phyloP scores from a whole-genome alignment of 192 early-diverging fungal species.

The Coemansia sp. region DNA sequence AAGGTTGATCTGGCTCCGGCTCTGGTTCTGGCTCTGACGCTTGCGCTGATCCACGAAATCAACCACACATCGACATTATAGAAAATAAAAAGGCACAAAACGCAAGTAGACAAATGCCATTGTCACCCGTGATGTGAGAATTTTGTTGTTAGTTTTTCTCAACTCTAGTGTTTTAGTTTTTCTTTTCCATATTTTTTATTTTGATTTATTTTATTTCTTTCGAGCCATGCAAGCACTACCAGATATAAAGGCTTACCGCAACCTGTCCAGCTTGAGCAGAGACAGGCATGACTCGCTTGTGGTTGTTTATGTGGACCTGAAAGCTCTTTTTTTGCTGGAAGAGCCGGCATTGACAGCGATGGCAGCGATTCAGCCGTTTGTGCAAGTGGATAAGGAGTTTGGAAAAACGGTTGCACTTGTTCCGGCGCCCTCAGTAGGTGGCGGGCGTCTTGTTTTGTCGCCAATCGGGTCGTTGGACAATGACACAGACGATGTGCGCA shows the following conservation, averaged over 20 bases:
- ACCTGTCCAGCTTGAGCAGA: slow-evolving; percentile 13
- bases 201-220: background rate
- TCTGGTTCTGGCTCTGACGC: no score
- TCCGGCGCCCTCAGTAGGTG: slow-evolving; percentile 52
- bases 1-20: no score
- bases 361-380: slow-evolving; percentile 21
- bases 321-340: slow-evolving; percentile 6
- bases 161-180: background rate
- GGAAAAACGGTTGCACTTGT: slow-evolving; percentile 32
- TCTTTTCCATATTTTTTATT: slow-evolving; percentile 4
- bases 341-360: slow-evolving; percentile 1
- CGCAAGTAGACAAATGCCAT: no score
- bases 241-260: slow-evolving; percentile 20
- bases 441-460: slow-evolving; percentile 67
- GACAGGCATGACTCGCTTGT: slow-evolving; percentile 39
- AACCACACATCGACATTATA: no score
- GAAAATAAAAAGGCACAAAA: no score
- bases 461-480: slow-evolving; percentile 72
- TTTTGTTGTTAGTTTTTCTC: background rate
- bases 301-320: slow-evolving; percentile 25
- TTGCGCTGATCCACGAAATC: no score
- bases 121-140: no score
- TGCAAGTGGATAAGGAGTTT: slow-evolving; percentile 45
- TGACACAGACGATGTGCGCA: slow-evolving; percentile 83
- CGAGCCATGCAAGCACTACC: slow-evolving; percentile 29